These are phyloP conservation scores for Metschnikowia similis DNA, from an alignment of 805 yeast species.

Conservation along the genomic window DNA sequence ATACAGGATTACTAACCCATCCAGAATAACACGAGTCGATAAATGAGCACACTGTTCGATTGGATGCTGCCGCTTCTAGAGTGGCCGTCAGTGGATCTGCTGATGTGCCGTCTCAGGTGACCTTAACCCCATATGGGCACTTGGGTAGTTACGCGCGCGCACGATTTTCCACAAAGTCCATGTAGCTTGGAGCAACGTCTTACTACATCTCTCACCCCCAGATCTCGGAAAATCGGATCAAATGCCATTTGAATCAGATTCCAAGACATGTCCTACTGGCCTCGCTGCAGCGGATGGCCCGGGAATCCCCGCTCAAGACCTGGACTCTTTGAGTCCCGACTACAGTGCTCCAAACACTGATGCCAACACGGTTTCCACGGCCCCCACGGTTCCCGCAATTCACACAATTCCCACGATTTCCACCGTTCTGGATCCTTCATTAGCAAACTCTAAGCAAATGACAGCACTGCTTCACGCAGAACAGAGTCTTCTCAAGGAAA, in stretches of 20 bases:
- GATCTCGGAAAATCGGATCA: neutral
- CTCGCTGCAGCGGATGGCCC: neutral
- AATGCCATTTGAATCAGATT: constrained; percentile 1
- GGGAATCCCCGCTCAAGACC: neutral
- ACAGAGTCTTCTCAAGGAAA: neutral
- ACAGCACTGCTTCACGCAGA: neutral
- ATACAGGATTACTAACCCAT: no score
- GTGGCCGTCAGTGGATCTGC: neutral
- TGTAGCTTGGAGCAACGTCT: neutral
- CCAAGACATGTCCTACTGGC: neutral
- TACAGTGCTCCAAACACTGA: neutral
- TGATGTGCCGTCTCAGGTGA: neutral
- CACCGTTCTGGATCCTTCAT: neutral
- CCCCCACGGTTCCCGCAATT: no score
- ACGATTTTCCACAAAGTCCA: constrained; percentile 3
- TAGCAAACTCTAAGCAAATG: neutral
- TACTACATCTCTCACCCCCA: neutral
- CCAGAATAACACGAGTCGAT: no score
- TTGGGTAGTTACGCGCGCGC: constrained; percentile 1
- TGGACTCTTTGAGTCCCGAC: neutral
- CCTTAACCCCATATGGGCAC: neutral
- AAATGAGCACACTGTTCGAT: no score
- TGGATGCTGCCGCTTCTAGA: no score
- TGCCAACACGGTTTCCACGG: neutral
- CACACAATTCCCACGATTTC: no score